Conservation (phyloP, 1,284 basidiomycete genomes). For the Ganoderma boninense region DNA sequence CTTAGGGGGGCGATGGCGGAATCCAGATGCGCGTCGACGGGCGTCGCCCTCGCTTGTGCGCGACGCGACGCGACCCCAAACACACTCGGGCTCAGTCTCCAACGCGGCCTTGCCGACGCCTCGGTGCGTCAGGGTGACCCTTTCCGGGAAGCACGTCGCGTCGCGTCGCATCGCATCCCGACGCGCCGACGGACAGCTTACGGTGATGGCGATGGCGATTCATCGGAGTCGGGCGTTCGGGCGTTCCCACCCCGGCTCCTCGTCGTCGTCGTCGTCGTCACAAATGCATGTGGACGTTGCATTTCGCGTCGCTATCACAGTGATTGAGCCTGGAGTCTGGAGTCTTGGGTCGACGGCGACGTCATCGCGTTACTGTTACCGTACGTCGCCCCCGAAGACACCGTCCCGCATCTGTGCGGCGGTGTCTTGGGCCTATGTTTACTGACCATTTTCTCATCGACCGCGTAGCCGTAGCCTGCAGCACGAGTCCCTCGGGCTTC, state of each 20-base stretch:
- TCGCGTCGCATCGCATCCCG: background rate
- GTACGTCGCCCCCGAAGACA: background rate
- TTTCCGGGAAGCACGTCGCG: background rate
- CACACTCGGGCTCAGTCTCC: background rate
- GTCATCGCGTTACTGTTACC: too few relatives aligned
- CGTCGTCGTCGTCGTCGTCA: background rate
- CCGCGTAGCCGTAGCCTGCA: background rate
- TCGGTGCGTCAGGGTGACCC: background rate
- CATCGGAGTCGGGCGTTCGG: background rate
- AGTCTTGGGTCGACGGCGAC: too few relatives aligned
- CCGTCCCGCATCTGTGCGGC: too few relatives aligned
- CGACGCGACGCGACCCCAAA: background rate
- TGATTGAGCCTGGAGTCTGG: background rate
- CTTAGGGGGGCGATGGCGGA: background rate
- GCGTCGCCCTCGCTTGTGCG: background rate
- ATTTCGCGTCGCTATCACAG: background rate
- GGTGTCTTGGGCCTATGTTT: too few relatives aligned
- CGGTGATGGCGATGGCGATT: background rate
- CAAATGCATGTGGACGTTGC: background rate
- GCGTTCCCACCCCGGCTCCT: background rate
- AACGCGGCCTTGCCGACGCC: background rate
- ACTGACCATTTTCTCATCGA: background rate
- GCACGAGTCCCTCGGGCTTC: background rate
- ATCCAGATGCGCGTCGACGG: background rate
- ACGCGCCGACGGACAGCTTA: background rate